A percentile compares a stretch with the other conserved stretches of the same genome.
Conservation (phyloP, 1,284 basidiomycete genomes). For the Apiotrichum brassicae region DNA sequence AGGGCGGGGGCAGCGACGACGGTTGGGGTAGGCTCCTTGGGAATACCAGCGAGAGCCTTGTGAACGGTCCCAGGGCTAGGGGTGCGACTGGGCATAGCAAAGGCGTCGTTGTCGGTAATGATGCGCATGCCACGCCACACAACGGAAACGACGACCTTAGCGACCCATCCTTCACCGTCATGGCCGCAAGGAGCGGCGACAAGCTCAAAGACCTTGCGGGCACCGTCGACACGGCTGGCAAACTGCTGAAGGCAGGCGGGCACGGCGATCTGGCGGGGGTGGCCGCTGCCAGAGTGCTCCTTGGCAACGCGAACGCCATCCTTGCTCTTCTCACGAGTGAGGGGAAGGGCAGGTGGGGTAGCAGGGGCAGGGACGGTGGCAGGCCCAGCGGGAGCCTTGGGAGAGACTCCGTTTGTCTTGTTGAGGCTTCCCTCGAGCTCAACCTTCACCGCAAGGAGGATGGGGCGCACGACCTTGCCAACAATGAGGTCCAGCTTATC, state of each 20-base stretch:
- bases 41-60: slow-evolving; percentile 35
- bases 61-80: slow-evolving; percentile 39
- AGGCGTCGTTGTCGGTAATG: slow-evolving; percentile 32
- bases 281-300: slow-evolving; percentile 32
- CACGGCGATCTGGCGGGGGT: slow-evolving; percentile 30
- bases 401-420: slow-evolving; percentile 30
- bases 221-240: slow-evolving; percentile 42
- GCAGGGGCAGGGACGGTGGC: slow-evolving; percentile 26
- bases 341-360: slow-evolving; percentile 11
- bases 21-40: slow-evolving; percentile 28
- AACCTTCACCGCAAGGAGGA: slow-evolving; percentile 40
- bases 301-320: slow-evolving; percentile 30
- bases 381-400: slow-evolving; percentile 33
- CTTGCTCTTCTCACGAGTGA: slow-evolving; percentile 29
- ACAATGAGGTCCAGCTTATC: slow-evolving; percentile 52
- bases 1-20: slow-evolving; percentile 26
- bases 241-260: slow-evolving; percentile 44
- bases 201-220: slow-evolving; percentile 40
- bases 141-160: slow-evolving; percentile 44
- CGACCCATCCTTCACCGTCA: slow-evolving; percentile 48
- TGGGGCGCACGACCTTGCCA: slow-evolving; percentile 45
- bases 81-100: slow-evolving; percentile 19
- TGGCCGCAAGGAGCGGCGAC: slow-evolving; percentile 42
- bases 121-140: slow-evolving; percentile 47
- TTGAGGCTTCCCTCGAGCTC: slow-evolving; percentile 40